Evolutionary conservation across 306 rosid genomes (phyloP).

Genomic region (Vigna unguiculata): DNA sequence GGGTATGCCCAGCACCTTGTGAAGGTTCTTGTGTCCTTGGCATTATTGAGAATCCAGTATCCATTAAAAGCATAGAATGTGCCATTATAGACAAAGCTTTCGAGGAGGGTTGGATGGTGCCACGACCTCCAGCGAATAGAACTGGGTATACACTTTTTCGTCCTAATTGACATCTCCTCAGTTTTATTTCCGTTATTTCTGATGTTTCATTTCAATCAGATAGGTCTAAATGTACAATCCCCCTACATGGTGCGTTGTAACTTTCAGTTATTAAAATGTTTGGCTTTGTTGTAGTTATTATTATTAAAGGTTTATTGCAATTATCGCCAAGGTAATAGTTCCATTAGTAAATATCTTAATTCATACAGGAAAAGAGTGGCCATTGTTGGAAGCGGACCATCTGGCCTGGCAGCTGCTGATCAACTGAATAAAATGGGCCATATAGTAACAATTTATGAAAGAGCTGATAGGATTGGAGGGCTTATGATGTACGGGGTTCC

Average conservation of each 20-base stretch:
- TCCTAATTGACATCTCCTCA: background rate
- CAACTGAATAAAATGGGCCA: conserved; percentile 94
- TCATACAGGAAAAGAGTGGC: conserved; percentile 82
- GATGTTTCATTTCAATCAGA: conserved; percentile 4
- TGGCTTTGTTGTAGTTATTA: background rate
- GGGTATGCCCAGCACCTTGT: conserved; percentile 29
- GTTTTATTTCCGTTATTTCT: background rate
- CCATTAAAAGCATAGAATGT: conserved; percentile 23
- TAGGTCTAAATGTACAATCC: conserved; percentile 10
- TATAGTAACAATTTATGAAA: conserved; percentile 53
- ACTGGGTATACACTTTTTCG: background rate
- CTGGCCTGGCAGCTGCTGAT: conserved; percentile 99
- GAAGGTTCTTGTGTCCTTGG: conserved; percentile 33
- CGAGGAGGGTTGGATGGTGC: conserved; percentile 28
- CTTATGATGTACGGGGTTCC: conserved; percentile 90
- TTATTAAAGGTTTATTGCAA: background rate
- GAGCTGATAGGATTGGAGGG: conserved; percentile 28
- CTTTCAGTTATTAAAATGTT: background rate
- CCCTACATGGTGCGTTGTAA: background rate
- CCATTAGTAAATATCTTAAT: conserved; percentile 45
- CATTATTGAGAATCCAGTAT: conserved; percentile 27
- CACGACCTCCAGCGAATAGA: conserved; percentile 4
- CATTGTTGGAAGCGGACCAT: conserved; percentile 92
- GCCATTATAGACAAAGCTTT: conserved; percentile 27
- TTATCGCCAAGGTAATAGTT: background rate